phyloP scores from a whole-genome alignment of 2,329 filamentous ascomycete genomes.

The Botrytis tulipae region DNA sequence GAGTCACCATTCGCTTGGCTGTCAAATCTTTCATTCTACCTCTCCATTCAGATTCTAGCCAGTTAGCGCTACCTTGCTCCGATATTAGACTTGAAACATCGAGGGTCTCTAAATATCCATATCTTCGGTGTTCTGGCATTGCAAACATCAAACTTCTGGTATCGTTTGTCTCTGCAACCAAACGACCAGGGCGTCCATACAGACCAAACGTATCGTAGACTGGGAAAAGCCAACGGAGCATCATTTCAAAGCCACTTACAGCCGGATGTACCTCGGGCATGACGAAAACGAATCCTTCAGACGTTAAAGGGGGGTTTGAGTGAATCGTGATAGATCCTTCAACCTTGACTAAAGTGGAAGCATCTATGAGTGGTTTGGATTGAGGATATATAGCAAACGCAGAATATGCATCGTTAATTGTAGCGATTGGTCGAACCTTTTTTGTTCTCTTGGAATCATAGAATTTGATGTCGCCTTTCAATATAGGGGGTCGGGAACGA shows the following conservation, averaged over 20 bases:
- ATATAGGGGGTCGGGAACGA: constrained; percentile 60
- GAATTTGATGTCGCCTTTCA: constrained; percentile 91
- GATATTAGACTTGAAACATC: constrained; percentile 81
- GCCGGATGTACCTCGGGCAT: constrained; percentile 96
- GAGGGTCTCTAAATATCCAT: constrained; percentile 85
- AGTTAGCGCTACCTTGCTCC: constrained; percentile 70
- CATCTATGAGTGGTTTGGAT: constrained; percentile 87
- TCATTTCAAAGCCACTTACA: constrained; percentile 91
- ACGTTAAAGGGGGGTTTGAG: constrained; percentile 67
- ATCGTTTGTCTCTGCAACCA: constrained; percentile 86
- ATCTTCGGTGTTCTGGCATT: constrained; percentile 83
- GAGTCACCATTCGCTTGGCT: constrained; percentile 68
- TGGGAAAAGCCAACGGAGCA: constrained; percentile 88
- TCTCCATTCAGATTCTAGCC: constrained; percentile 89
- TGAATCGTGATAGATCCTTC: constrained; percentile 90
- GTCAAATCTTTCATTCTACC: constrained; percentile 86
- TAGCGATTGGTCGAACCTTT: constrained; percentile 85
- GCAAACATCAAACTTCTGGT: constrained; percentile 94
- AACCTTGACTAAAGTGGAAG: constrained; percentile 89
- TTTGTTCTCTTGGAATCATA: constrained; percentile 90
- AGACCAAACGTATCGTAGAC: constrained; percentile 90
- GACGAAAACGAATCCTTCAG: constrained; percentile 94
- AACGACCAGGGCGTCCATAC: constrained; percentile 82
- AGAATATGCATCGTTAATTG: constrained; percentile 85
- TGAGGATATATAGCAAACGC: constrained; percentile 96